Conservation (phyloP, 2,329 filamentous ascomycete species). For the Orbilia oligospora region DNA sequence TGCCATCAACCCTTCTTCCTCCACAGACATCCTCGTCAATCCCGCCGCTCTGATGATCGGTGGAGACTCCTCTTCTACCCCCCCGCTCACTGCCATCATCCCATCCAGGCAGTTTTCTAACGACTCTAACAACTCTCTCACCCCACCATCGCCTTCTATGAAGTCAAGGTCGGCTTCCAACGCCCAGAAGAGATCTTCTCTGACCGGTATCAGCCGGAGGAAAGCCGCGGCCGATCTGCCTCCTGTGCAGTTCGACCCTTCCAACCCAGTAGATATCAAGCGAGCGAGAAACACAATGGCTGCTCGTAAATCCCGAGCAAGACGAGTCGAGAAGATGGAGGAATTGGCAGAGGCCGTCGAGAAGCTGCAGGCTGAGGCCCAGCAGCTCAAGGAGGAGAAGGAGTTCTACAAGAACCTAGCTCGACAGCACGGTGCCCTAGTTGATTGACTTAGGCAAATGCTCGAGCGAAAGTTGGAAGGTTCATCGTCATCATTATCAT, state of each 20-base stretch:
- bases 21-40: slow-evolving; percentile 54
- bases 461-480: slow-evolving; percentile 29
- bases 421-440: slow-evolving; percentile 57
- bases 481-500: neutral
- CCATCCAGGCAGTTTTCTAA: slow-evolving; percentile 59
- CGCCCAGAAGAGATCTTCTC: slow-evolving; percentile 76
- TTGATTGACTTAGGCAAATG: slow-evolving; percentile 58
- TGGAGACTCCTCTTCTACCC: slow-evolving; percentile 33
- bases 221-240: slow-evolving; percentile 73
- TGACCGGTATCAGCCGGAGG: slow-evolving; percentile 79
- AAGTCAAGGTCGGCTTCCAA: slow-evolving; percentile 67
- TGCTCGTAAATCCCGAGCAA: slow-evolving; percentile 90
- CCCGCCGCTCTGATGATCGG: slow-evolving; percentile 56
- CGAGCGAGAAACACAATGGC: slow-evolving; percentile 93
- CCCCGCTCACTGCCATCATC: slow-evolving; percentile 47
- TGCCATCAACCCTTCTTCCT: slow-evolving; percentile 29
- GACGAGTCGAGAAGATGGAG: slow-evolving; percentile 83
- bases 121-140: slow-evolving; percentile 67
- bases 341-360: slow-evolving; percentile 81
- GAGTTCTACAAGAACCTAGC: slow-evolving; percentile 64
- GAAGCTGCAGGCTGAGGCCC: slow-evolving; percentile 77
- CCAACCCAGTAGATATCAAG: slow-evolving; percentile 86
- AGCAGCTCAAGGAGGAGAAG: slow-evolving; percentile 75
- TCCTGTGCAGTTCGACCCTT: slow-evolving; percentile 71
- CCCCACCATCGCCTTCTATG: slow-evolving; percentile 66